Conservation (phyloP, 1,284 basidiomycete genomes). For the Dichomitus squalens region DNA sequence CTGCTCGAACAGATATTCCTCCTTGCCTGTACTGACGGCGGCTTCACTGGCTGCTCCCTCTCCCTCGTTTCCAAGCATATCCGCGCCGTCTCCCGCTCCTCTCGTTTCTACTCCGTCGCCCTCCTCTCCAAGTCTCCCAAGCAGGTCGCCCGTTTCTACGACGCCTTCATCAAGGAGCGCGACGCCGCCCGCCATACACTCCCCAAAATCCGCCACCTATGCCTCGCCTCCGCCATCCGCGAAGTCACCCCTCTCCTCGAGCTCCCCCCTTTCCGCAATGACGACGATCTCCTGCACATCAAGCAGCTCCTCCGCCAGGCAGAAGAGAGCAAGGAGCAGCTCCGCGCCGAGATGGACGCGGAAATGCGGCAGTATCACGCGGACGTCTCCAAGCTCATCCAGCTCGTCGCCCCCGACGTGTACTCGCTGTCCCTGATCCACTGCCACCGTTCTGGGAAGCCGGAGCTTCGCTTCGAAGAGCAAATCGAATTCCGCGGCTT, state of each 20-base stretch:
- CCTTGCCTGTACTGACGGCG: conserved; percentile 7
- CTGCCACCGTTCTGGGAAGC: too few species aligned
- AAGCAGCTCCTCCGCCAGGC: too few species aligned
- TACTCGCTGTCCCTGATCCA: background rate
- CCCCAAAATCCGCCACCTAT: background rate
- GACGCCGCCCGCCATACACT: background rate
- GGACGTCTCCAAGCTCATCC: background rate
- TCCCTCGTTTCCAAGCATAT: conserved; percentile 1
- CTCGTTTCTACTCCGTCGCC: conserved; percentile 3
- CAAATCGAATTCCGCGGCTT: background rate
- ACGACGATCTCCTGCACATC: too few species aligned
- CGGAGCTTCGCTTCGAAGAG: too few species aligned
- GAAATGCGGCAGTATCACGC: too few species aligned
- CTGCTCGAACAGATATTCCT: background rate
- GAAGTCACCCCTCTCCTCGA: too few species aligned
- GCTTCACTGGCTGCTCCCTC: conserved; percentile 5
- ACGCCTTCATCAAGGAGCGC: background rate
- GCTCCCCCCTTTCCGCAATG: too few species aligned
- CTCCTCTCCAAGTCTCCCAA: background rate
- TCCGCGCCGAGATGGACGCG: too few species aligned
- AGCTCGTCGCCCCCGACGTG: background rate
- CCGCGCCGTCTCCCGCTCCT: background rate
- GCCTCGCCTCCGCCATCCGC: background rate
- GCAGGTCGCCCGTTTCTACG: background rate
- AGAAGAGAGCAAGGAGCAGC: background rate